Conservation (phyloP, 805 yeast genomes). For the Metschnikowia bowlesiae region DNA sequence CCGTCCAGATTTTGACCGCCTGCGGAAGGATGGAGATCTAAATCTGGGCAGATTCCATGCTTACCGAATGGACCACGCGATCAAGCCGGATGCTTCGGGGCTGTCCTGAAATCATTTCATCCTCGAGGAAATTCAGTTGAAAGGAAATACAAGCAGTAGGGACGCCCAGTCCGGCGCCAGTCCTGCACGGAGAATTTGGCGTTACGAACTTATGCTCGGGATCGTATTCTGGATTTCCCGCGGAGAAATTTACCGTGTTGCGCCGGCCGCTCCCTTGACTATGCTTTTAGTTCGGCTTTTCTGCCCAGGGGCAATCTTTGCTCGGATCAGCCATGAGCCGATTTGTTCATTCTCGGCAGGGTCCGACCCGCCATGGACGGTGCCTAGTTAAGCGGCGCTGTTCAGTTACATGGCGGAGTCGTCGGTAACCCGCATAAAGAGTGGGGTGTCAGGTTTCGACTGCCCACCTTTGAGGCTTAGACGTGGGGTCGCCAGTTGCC, state of each 20-base stretch:
- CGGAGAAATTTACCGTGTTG: conserved; percentile 54
- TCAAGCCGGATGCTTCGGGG: conserved; percentile 45
- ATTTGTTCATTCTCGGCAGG: neutral
- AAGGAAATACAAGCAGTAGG: conserved; percentile 49
- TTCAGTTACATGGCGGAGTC: no score
- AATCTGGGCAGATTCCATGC: conserved; percentile 44
- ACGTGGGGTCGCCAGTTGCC: no score
- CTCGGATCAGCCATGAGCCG: conserved; percentile 38
- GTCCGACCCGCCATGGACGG: neutral
- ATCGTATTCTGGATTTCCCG: conserved; percentile 53
- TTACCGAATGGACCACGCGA: conserved; percentile 38
- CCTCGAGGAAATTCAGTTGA: conserved; percentile 48
- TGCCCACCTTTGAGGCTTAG: no score
- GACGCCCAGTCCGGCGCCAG: conserved; percentile 20
- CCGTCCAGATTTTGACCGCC: conserved; percentile 56
- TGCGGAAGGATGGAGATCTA: conserved; percentile 48
- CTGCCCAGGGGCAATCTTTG: conserved; percentile 35
- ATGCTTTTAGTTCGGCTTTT: no score
- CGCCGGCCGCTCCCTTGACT: conserved; percentile 13
- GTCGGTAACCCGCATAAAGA: no score
- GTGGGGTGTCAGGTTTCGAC: no score
- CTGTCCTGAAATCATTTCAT: conserved; percentile 39
- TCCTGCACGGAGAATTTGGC: conserved; percentile 40
- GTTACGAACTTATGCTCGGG: conserved; percentile 48
- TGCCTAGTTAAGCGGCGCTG: no score